These are phyloP conservation scores for Globisporangium perplexum DNA, from an alignment of 352 stramenopile genomes.

Conservation along the genomic window DNA sequence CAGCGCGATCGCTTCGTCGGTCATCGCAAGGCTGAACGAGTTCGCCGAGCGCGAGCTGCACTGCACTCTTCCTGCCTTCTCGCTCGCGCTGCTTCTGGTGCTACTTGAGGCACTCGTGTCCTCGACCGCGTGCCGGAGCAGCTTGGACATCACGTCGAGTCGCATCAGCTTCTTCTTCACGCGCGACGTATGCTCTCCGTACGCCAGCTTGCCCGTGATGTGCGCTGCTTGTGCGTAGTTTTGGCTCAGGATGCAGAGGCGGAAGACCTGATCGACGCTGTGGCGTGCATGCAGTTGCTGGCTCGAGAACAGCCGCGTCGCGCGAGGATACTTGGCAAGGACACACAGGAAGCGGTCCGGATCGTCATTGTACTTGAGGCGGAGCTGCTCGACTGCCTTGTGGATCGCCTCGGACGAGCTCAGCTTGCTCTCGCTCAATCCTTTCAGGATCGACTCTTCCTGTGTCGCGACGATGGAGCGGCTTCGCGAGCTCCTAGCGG, in stretches of 20 bases:
- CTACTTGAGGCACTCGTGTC: background rate
- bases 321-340: conserved; percentile 38
- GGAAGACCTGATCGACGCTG: conserved; percentile 28
- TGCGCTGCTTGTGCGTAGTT: conserved; percentile 28
- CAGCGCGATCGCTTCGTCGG: conserved; percentile 37
- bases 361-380: conserved; percentile 14
- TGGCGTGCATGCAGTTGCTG: conserved; percentile 30
- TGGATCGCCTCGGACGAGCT: conserved; percentile 43
- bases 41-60: conserved; percentile 13
- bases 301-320: conserved; percentile 30
- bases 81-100: background rate
- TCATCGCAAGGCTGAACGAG: conserved; percentile 49
- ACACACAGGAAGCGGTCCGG: conserved; percentile 27
- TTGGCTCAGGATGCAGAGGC: conserved; percentile 15
- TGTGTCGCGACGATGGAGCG: conserved; percentile 1
- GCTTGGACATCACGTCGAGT: conserved; percentile 27
- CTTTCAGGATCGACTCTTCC: conserved; percentile 44
- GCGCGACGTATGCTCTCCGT: conserved; percentile 35
- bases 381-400: conserved; percentile 31
- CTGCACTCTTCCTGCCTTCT: background rate
- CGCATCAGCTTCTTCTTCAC: conserved; percentile 25
- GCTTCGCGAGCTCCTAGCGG: background rate
- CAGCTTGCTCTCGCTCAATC: conserved; percentile 32
- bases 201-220: conserved; percentile 38
- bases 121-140: conserved; percentile 19